Evolutionary conservation across 2,329 filamentous ascomycete genomes (phyloP).

Genomic region (Fusarium euwallaceae): DNA sequence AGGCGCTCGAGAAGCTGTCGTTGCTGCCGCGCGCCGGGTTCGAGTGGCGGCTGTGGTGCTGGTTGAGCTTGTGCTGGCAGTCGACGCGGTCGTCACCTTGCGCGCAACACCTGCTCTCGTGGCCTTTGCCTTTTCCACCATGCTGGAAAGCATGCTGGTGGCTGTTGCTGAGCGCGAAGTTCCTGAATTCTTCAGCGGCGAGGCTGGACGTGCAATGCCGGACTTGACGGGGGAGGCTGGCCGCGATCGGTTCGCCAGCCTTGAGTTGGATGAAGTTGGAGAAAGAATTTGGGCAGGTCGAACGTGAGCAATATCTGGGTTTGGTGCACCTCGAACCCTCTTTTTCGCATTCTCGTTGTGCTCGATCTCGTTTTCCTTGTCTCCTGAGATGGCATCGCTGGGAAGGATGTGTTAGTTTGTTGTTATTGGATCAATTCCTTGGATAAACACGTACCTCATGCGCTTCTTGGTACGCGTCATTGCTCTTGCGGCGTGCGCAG

Average conservation of each 20-base stretch:
- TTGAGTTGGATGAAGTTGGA: constrained; percentile 85
- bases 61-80: constrained; percentile 57
- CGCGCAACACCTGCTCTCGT: constrained; percentile 63
- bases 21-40: constrained; percentile 53
- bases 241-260: constrained; percentile 66
- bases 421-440: constrained; percentile 2
- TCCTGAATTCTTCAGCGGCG: constrained; percentile 70
- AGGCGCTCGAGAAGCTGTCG: constrained; percentile 53
- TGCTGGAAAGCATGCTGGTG: constrained; percentile 64
- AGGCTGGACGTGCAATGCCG: constrained; percentile 69
- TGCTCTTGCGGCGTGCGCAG: constrained; percentile 36
- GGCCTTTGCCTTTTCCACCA: constrained; percentile 72
- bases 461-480: constrained; percentile 59
- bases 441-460: constrained; percentile 59
- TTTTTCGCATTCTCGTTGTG: constrained; percentile 79
- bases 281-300: constrained; percentile 76
- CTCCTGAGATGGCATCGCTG: constrained; percentile 74
- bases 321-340: constrained; percentile 61
- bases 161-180: constrained; percentile 56
- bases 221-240: constrained; percentile 68
- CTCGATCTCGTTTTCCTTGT: constrained; percentile 82
- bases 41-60: constrained; percentile 51
- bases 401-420: constrained; percentile 47
- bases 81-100: constrained; percentile 62
- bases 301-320: constrained; percentile 54